A percentile compares a stretch with the other conserved stretches of the same genome.
These are phyloP conservation scores for Peronospora belbahrii DNA, from an alignment of 352 stramenopile genomes.

Conservation along the genomic window DNA sequence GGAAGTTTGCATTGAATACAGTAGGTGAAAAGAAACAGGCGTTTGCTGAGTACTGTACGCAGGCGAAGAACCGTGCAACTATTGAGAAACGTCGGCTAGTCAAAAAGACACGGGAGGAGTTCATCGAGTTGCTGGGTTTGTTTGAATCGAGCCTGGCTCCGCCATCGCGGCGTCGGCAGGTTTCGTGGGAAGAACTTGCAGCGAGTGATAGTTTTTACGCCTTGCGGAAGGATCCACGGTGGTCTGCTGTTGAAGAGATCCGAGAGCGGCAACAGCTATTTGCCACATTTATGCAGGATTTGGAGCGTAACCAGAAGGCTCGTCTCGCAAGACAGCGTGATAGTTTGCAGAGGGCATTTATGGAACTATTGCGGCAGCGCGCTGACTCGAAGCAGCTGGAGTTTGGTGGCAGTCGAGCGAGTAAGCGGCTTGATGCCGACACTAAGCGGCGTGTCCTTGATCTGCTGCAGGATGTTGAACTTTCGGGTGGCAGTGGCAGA, in stretches of 20 bases:
- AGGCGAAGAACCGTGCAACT: constrained; percentile 54
- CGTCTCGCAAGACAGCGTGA: constrained; percentile 35
- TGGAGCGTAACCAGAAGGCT: constrained; percentile 47
- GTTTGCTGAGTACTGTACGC: constrained; percentile 76
- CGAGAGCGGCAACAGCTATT: constrained; percentile 72
- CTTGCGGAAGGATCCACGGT: constrained; percentile 57
- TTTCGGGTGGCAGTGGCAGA: constrained; percentile 8
- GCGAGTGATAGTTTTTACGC: constrained; percentile 45
- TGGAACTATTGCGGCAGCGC: constrained; percentile 31
- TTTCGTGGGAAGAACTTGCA: constrained; percentile 44
- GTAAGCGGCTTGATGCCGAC: constrained; percentile 36
- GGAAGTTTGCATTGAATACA: constrained; percentile 52
- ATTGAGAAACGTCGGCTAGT: constrained; percentile 59
- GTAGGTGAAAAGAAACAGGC: constrained; percentile 81
- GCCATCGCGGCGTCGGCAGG: constrained; percentile 9
- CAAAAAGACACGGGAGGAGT: constrained; percentile 73
- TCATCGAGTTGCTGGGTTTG: constrained; percentile 51
- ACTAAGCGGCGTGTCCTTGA: constrained; percentile 37
- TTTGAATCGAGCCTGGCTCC: constrained; percentile 39
- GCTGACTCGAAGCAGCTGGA: constrained; percentile 28
- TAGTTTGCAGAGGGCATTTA: constrained; percentile 33
- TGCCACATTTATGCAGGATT: constrained; percentile 52
- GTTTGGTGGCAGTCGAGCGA: constrained; percentile 7
- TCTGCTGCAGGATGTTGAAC: constrained; percentile 33
- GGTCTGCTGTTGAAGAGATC: constrained; percentile 46